Evolutionary conservation across 225 moss, liverwort and hornwort genomes (phyloP), one percentile per base, ranked within the genome.

Genomic region (Physcomitrium patens): DNA sequence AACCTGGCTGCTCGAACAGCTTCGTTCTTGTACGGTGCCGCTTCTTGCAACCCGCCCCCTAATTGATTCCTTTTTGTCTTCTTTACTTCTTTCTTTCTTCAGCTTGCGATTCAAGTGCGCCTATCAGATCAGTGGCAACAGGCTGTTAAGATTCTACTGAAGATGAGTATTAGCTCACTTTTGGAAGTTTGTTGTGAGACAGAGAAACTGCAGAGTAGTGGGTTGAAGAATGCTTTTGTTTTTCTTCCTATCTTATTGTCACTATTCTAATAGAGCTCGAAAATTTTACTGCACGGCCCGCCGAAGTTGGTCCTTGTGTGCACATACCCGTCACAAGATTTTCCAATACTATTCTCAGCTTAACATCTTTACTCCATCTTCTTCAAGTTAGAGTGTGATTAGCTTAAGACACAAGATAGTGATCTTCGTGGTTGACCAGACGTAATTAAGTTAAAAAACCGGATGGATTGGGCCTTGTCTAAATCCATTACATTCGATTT

Each of bases 1-100:
- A 71, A 55, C 77, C 75, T 11, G 83, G 86, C 28, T 86, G 83
- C 78, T 63, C 77, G 44, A 86, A 86, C 43, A 78, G 64, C 80
- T 83, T 80, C 49, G 72, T 83, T 62, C 75, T 86, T 44, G 86
- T 86, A 68, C 50, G 66, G 28, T 65, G 10, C 19, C 73, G 24
- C 47, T 55, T 12, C 28, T 10, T 42, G 16, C 24, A n/a, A 5
- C 37, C 19, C 8, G 56, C 22, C 42, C 42, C 37, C 63, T 70
- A 17, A 17, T 3, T 12, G 28, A 37, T 52, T 7, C 18, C 43
- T 37, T 37, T n/a, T 37, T 37, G 31, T 7, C 31, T 37, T 37
- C 44, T 1, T 67, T 13, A 3, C 9, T 16, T 2, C 22, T 19
- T 24, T 55, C 3, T 70, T 15, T 26, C 60, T 20, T 23, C 15